phyloP scores from a whole-genome alignment of 192 early-diverging fungal genomes.

The Backusella mclennaniae region DNA sequence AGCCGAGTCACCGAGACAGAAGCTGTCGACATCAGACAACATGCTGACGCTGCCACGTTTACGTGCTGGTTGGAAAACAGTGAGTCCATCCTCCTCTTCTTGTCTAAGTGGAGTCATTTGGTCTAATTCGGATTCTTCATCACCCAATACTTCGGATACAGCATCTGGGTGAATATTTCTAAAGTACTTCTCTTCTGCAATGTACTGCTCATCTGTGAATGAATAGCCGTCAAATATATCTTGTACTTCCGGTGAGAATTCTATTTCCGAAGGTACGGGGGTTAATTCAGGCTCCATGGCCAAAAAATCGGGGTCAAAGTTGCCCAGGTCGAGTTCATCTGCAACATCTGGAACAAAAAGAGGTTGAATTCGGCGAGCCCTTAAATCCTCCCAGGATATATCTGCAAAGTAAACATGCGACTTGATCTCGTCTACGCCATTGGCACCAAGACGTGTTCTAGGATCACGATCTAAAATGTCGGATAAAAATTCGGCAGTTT shows the following conservation, averaged over 20 bases:
- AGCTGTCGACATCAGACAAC: constrained; percentile 30
- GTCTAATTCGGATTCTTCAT: constrained; percentile 22
- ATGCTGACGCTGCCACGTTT: constrained; percentile 36
- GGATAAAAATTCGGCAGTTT: constrained; percentile 42
- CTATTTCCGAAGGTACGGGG: constrained; percentile 24
- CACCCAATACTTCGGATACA: constrained; percentile 19
- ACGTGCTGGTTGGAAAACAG: constrained; percentile 19
- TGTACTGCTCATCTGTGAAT: constrained; percentile 21
- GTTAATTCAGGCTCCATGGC: constrained; percentile 46
- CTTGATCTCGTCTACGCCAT: constrained; percentile 68
- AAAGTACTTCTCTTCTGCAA: not conserved
- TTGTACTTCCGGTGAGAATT: constrained; percentile 27
- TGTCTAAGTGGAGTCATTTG: not conserved
- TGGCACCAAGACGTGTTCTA: constrained; percentile 58
- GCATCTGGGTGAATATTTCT: not conserved
- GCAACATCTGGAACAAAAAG: constrained; percentile 63
- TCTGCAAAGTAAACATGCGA: constrained; percentile 68
- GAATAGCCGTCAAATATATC: constrained; percentile 41
- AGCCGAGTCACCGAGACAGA: not conserved
- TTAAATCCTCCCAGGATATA: constrained; percentile 71
- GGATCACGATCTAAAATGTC: constrained; percentile 58
- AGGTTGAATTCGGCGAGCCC: constrained; percentile 54
- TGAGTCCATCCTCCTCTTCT: not conserved
- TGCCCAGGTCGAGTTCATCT: constrained; percentile 44
- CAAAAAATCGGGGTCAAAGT: constrained; percentile 57